These are phyloP conservation scores for Leccinum disarticulatum DNA, from an alignment of 768 basidiomycete genomes.

Conservation along the genomic window DNA sequence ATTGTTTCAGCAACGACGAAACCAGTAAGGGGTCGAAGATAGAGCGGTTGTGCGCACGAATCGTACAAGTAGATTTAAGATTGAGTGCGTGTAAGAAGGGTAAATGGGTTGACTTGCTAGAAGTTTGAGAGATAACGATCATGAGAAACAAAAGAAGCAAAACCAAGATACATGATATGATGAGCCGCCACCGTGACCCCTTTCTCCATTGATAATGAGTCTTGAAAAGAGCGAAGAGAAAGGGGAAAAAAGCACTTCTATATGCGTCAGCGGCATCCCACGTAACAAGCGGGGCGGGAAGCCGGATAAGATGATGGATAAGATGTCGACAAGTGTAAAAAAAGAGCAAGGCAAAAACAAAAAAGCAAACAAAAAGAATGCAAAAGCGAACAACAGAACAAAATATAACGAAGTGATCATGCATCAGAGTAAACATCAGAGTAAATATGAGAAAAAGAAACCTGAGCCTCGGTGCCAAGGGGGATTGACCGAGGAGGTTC, in stretches of 20 bases:
- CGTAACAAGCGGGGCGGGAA: slow-evolving; percentile 7
- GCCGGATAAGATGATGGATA: slow-evolving; percentile 35
- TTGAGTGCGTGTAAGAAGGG: not conserved
- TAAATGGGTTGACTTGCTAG: slow-evolving; percentile 3
- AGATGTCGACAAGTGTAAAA: slow-evolving; percentile 17
- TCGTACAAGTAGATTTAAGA: too few species aligned
- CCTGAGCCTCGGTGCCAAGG: slow-evolving; percentile 3
- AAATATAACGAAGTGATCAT: slow-evolving; percentile 23
- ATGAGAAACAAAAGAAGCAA: slow-evolving; percentile 10
- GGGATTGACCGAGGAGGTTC: slow-evolving; percentile 6
- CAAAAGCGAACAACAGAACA: slow-evolving; percentile 22
- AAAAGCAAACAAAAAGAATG: slow-evolving; percentile 1
- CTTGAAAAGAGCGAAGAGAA: not conserved
- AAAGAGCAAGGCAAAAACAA: not conserved
- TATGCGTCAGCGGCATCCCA: slow-evolving; percentile 29
- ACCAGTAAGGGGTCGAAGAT: too few species aligned
- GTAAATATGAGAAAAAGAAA: slow-evolving; percentile 9
- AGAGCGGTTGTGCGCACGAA: too few species aligned
- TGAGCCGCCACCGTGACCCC: not conserved
- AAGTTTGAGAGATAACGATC: slow-evolving; percentile 11
- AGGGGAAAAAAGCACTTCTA: slow-evolving; percentile 18
- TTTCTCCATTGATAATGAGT: slow-evolving; percentile 15
- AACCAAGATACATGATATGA: slow-evolving; percentile 13
- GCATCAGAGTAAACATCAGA: slow-evolving; percentile 2
- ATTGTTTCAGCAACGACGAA: too few species aligned